These are phyloP conservation scores for Rhododendron mucronatum DNA, from an alignment of 148 eudicot species.

Conservation along the genomic window DNA sequence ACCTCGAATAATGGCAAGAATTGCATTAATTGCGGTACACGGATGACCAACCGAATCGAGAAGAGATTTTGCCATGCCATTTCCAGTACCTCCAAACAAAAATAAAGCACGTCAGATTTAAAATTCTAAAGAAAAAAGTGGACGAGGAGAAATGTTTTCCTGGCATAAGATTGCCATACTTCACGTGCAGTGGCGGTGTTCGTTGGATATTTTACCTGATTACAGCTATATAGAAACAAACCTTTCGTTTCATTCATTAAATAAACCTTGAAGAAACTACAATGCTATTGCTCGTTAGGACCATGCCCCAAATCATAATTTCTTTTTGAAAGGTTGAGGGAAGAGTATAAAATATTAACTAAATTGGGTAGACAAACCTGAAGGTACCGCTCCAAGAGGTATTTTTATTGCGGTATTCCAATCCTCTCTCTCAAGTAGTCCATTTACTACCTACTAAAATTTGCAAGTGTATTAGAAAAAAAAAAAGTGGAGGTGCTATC, in stretches of 20 bases:
- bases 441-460: constrained; percentile 88
- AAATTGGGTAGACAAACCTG: constrained; percentile 42
- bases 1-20: constrained; percentile 83
- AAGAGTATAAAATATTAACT: neutral
- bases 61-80: constrained; percentile 88
- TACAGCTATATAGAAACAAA: neutral
- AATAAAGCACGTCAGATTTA: constrained; percentile 5
- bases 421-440: constrained; percentile 79
- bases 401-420: constrained; percentile 79
- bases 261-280: neutral
- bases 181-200: neutral
- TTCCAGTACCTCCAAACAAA: constrained; percentile 67
- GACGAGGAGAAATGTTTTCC: neutral
- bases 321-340: neutral
- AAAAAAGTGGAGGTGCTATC: neutral
- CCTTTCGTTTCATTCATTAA: neutral
- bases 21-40: constrained; percentile 64
- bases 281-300: neutral
- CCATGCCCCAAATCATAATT: neutral
- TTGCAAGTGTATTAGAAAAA: constrained; percentile 21
- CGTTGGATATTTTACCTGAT: neutral
- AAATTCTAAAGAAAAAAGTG: neutral
- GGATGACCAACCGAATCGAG: constrained; percentile 84
- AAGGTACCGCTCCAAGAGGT: constrained; percentile 92
- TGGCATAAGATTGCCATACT: neutral